Base-by-base conservation (phyloP, 305 asterid genomes). In the Solanum hybrid region DNA sequence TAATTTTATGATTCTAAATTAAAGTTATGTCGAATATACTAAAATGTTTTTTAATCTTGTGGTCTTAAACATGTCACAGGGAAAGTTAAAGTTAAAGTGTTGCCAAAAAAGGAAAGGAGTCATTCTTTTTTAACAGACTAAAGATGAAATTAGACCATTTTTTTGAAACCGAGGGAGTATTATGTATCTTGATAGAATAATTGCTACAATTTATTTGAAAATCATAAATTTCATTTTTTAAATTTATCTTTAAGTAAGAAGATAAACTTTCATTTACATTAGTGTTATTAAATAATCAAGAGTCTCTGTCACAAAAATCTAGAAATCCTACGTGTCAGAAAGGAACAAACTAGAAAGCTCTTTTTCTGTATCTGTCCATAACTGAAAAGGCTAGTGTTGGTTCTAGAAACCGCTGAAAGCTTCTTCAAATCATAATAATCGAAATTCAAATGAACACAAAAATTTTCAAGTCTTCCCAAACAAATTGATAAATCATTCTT, bases 391-490 rank as follows among this genome's bases (percentile, higher is more conserved):
- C 16, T 82, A 14, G 72, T 46, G 72, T 82, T 82, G 38, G 75
- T 84, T 96, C 98, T 91, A 92, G 98, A 96, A 94, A 90, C 76
- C 88, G 69, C 98, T 91, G 88, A 82, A 90, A 72, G 69, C 87
- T 93, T 94, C 97, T 90, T 80, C 86, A 3, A 42, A 3, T 2
- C 56, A 84, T 16, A 29, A 76, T 69, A 73, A 24, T n/a, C 29
- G 4, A 20, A 16, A 72, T 24, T 11, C 17, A 79, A 60, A 0
- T 4, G 5, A 1, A 64, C 12, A 64, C 34, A 27, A 0, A 79
- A 26, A 6, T 0, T 64, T 10, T 16, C 31, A 12, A 10, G 38
- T 32, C 4, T 13, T 0, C n/a, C 26, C 17, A 81, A 42, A 81
- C 37, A 81, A 51, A 51, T 51, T 51, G 20, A 31, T 31, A 11